Conservation (phyloP, 768 basidiomycete species). For the Boletus rufocinnamomeus region DNA sequence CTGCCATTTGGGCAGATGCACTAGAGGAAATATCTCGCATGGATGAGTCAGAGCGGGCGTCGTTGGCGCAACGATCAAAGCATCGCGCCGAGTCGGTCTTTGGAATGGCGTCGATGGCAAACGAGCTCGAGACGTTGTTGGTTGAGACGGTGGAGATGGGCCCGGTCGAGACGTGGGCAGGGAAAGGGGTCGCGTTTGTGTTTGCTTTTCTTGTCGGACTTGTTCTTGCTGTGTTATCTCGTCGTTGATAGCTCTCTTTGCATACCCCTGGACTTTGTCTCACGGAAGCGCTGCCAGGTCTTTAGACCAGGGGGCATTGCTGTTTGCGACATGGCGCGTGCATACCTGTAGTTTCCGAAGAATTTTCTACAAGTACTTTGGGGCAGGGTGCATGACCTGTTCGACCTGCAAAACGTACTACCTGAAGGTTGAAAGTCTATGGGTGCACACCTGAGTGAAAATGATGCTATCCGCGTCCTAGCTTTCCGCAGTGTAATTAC, state of each 20-base stretch:
- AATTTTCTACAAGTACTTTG: constrained; percentile 66
- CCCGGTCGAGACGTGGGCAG: constrained; percentile 25
- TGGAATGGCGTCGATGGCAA: constrained; percentile 75
- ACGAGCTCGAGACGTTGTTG: constrained; percentile 56
- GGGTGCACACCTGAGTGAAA: no score
- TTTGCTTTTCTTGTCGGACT: constrained; percentile 30
- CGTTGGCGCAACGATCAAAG: constrained; percentile 57
- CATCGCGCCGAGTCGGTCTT: constrained; percentile 66
- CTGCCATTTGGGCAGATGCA: constrained; percentile 69
- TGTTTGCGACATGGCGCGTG: constrained; percentile 68
- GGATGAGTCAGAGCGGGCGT: constrained; percentile 15
- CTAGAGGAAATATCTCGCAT: constrained; percentile 56
- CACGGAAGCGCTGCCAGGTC: constrained; percentile 42
- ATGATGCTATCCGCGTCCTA: no score
- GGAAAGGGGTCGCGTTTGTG: constrained; percentile 22
- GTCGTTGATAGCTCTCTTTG: constrained; percentile 9
- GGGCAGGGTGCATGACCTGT: neutral
- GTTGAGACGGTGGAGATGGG: constrained; percentile 60
- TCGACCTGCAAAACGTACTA: constrained; percentile 23
- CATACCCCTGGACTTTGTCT: neutral
- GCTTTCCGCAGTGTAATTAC: no score
- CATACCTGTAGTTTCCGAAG: constrained; percentile 69
- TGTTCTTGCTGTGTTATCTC: constrained; percentile 21
- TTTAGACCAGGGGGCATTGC: constrained; percentile 73
- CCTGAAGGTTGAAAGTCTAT: constrained; percentile 75